These are phyloP conservation scores for Thelephora terrestris DNA, from an alignment of 1,284 basidiomycete genomes.

Conservation along the genomic window DNA sequence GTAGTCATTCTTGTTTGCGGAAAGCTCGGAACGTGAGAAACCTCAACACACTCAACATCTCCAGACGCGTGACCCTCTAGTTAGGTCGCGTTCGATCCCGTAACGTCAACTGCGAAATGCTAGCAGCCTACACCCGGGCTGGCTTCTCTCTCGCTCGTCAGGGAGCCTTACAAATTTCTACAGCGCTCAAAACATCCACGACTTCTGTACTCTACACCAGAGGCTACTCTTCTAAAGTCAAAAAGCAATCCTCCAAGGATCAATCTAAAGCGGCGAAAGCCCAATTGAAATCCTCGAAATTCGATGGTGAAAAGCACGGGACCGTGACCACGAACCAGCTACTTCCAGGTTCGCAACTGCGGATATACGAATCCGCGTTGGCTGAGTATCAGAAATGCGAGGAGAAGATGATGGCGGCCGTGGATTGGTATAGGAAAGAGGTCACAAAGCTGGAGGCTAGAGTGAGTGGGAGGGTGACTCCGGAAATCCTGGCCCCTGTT, in stretches of 20 bases:
- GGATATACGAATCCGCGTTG: constrained; percentile 15
- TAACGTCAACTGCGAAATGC: no score
- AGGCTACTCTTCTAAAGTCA: constrained; percentile 9
- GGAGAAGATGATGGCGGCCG: constrained; percentile 47
- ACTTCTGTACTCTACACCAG: not conserved
- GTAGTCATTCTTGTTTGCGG: no score
- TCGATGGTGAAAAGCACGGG: not conserved
- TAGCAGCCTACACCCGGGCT: not conserved
- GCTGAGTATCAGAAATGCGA: constrained; percentile 51
- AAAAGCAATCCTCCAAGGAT: constrained; percentile 4
- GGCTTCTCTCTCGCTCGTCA: not conserved
- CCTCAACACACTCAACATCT: not conserved
- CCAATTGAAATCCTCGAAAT: not conserved
- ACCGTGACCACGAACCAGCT: constrained; percentile 16
- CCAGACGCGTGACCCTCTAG: not conserved
- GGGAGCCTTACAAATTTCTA: not conserved
- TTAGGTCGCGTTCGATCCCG: no score
- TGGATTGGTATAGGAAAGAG: constrained; percentile 66
- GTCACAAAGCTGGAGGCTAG: constrained; percentile 55
- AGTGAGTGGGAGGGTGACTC: constrained; percentile 66
- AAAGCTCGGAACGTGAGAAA: no score
- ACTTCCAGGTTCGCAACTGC: constrained; percentile 24
- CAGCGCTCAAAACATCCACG: not conserved
- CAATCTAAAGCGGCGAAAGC: not conserved
- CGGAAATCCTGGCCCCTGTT: constrained; percentile 58